Percentiles rank a stretch among this genome's conserved stretches.
phyloP scores from a whole-genome alignment of 169 alveolate species.

The Plasmodium knowlesi region DNA sequence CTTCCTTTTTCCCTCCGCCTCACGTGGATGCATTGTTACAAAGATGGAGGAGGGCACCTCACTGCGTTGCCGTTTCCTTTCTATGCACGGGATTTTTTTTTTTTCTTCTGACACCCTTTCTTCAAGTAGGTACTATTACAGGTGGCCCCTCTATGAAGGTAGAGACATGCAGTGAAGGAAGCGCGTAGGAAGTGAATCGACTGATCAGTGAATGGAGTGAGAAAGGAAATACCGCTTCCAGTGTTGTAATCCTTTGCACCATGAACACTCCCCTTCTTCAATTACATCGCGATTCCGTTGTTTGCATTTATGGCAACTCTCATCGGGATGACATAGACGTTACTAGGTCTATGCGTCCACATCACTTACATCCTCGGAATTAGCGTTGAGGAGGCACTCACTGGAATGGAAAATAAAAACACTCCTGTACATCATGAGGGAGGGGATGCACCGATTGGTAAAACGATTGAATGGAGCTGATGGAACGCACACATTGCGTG shows the following conservation, averaged over 20 bases:
- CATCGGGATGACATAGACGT: not conserved
- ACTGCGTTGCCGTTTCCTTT: not conserved
- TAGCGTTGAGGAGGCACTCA: not conserved
- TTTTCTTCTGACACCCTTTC: not conserved
- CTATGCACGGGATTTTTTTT: not conserved
- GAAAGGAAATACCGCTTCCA: not conserved
- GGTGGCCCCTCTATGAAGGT: not conserved
- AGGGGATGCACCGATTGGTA: not conserved
- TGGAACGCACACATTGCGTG: not conserved
- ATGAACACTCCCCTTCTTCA: not conserved
- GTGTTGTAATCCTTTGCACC: not conserved
- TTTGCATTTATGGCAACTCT: not conserved
- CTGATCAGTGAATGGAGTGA: not conserved
- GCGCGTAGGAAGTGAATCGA: not conserved
- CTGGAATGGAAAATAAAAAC: not conserved
- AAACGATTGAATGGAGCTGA: not conserved
- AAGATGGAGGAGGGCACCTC: not conserved
- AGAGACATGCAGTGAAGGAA: not conserved
- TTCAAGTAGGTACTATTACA: not conserved
- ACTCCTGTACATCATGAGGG: not conserved
- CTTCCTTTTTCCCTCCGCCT: not conserved
- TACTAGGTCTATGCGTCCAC: not conserved
- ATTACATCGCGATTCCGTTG: not conserved
- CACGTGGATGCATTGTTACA: not conserved
- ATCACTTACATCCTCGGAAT: not conserved